These are phyloP conservation scores for Phyllosticta capitalensis DNA, from an alignment of 2,329 filamentous ascomycete species.

Conservation along the genomic window DNA sequence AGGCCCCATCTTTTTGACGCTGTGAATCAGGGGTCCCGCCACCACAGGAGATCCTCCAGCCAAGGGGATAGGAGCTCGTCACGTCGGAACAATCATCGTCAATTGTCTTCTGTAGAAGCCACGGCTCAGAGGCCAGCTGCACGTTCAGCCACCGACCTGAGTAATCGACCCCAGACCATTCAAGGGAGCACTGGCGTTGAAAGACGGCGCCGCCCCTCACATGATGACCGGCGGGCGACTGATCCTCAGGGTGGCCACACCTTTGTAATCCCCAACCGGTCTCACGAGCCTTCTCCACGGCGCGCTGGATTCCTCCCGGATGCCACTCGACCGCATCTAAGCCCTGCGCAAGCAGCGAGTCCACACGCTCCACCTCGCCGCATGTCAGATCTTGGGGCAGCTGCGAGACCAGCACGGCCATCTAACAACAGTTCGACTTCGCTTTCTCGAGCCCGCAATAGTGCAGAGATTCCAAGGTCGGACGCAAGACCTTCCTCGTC, in stretches of 20 bases:
- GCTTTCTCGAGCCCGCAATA: constrained; percentile 7
- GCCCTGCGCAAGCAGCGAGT: not conserved
- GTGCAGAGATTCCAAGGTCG: constrained; percentile 1
- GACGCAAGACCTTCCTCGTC: constrained; percentile 6
- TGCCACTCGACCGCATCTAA: not conserved
- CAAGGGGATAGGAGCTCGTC: constrained; percentile 34
- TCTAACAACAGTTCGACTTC: constrained; percentile 22
- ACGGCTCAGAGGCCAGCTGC: constrained; percentile 37
- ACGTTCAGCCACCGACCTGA: constrained; percentile 58
- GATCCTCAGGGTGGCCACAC: constrained; percentile 23
- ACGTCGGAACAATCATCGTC: constrained; percentile 19
- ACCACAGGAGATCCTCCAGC: constrained; percentile 37
- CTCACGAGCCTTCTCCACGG: constrained; percentile 23
- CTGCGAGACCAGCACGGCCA: constrained; percentile 9
- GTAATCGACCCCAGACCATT: constrained; percentile 24
- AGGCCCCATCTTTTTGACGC: constrained; percentile 38
- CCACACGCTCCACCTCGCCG: not conserved
- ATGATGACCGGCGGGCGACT: constrained; percentile 35
- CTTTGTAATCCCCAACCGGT: constrained; percentile 6
- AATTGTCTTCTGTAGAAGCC: constrained; percentile 10
- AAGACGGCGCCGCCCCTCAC: constrained; percentile 29
- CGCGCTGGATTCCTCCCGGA: constrained; percentile 17
- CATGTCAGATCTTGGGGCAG: not conserved
- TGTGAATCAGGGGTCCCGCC: constrained; percentile 23
- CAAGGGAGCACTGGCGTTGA: constrained; percentile 13